Evolutionary conservation across 495 filamentous ascomycete species (phyloP), one percentile per base, ranked within the genome.

Genomic region (Talaromyces nanjingensis): DNA sequence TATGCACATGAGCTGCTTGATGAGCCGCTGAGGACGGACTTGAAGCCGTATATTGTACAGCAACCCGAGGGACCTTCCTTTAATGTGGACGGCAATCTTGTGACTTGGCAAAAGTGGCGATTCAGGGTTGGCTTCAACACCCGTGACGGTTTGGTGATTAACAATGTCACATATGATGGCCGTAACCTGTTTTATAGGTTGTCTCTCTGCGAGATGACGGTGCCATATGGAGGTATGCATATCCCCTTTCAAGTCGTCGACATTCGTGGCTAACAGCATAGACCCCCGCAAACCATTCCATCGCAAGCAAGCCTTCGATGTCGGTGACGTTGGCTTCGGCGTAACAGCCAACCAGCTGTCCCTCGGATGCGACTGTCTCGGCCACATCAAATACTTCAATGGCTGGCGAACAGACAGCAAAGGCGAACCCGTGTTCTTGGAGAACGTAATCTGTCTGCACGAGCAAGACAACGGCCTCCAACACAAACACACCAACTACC

Each of bases 1-100:
- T 80, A 80, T 58, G 75, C 75, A 0, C 77, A 80, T 61, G 74
- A 79, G 8, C 64, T 80, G 65, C 69, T 89, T 84, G 64, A 64
- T 14, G 57, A 45, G n/a, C 69, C 76, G 20, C 74, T 89, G 6
- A 74, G 80, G 34, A 81, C 77, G 57, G 82, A 89, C 61, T 73
- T 91, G 39, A 93, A 92, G 72, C 90, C 91, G 1, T 77, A 91
- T 62, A 86, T 88, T 16, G 84, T 96, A 0, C 71, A 87, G 11
- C 91, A 96, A 67, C 91, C 91, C 0, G 81, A 93, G 62, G 91
- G 91, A 0, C 83, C 85, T 5, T 90, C 87, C 3, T 96, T 96
- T 74, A 68, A 64, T 22, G 68, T 67, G 1, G 20, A 70, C 0
- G 84, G 82, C 1, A 76, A 81, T 42, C 68, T 72, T 5, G 63